Conservation (phyloP, 2,329 filamentous ascomycete species). For the Trichoderma sp. region DNA sequence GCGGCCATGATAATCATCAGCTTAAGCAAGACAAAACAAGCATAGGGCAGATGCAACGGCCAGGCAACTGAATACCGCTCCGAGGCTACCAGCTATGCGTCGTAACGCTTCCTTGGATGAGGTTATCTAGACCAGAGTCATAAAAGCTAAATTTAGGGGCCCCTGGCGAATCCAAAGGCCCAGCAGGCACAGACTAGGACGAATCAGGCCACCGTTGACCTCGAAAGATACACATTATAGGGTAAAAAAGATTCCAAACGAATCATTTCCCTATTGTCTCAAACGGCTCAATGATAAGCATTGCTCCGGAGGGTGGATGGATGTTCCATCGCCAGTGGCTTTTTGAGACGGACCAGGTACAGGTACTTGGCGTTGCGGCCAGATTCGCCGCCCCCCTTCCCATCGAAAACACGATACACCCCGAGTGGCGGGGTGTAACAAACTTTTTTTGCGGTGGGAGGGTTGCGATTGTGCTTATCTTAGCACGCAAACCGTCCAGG, state of each 20-base stretch:
- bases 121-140: background rate
- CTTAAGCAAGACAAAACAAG: background rate
- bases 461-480: constrained; percentile 12
- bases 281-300: background rate
- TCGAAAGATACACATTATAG: background rate
- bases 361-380: background rate
- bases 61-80: background rate
- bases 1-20: background rate
- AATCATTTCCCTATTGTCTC: background rate
- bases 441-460: constrained; percentile 1
- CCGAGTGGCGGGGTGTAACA: constrained; percentile 15
- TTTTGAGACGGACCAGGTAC: background rate
- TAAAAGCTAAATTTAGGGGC: background rate
- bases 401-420: constrained; percentile 3
- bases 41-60: background rate
- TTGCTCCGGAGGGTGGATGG: background rate
- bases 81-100: background rate
- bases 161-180: background rate
- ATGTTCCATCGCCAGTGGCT: background rate
- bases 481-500: constrained; percentile 5
- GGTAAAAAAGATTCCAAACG: constrained; percentile 3
- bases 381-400: constrained; percentile 1
- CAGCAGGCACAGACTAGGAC: background rate
- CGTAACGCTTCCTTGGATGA: background rate
- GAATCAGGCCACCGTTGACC: background rate